Base-by-base conservation (phyloP, 2,329 filamentous ascomycete genomes). In the Magnaporthiopsis incrustans region DNA sequence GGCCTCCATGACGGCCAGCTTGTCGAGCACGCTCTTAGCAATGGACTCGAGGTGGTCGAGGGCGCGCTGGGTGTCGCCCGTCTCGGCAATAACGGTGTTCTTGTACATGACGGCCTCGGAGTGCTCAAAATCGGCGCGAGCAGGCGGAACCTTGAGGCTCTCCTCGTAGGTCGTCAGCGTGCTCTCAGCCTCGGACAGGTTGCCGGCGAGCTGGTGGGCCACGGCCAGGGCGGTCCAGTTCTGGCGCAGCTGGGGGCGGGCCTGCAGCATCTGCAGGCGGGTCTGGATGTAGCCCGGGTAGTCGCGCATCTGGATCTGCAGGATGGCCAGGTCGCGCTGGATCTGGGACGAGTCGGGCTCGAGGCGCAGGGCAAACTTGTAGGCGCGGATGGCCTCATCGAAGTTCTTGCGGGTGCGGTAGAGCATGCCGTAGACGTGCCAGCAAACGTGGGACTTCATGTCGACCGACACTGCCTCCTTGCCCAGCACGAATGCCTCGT, bases 381-480 rank as follows among this genome's bases (percentile, higher is more conserved):
- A 99, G 65, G 95, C 96, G 82, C 98, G 98, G 80, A 97, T 97
- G 12, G 96, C 94, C 79, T 98, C 95, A 76, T 98, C 95, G 71
- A 96, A 98, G 78, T 99, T 98, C 83, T 98, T 98, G 73, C 90
- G 89, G 61, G 91, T 89, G 62, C 94, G 89, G 78, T 96, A 98
- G 62, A 99, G 84, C 69, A 99, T 79, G 38, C 96, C 95, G 76
- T 98, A 99, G 66, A 99, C 95, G 77, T 99, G 96, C 95, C 95
- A 99, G 82, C 93, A 98, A 72, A 99, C 93, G 78, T 98, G 94
- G 72, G 93, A 97, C 81, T 96, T 97, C 93, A 99, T 98, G 76
- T 98, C 93, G 72, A 93, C 92, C 69, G 89, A 92, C 71, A 99
- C 82, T 44, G 96, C 95, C 69, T 92, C 85, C 79, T 97, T 99